Evolutionary conservation across 768 basidiomycete species (phyloP), one percentile per base, ranked within the genome.

Genomic region (Rhizopogon rudus): DNA sequence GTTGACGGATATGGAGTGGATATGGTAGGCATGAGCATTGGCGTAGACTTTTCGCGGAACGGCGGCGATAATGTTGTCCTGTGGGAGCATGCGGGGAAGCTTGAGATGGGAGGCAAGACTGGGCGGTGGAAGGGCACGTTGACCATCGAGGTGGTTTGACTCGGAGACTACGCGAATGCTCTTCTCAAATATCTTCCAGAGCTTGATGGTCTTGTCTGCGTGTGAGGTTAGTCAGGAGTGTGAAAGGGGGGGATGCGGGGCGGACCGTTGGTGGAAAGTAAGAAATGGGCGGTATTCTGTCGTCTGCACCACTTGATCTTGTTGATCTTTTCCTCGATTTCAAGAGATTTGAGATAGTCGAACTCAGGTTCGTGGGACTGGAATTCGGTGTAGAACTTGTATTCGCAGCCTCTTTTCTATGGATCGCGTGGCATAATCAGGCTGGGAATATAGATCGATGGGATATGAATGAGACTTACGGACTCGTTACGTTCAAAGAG

Each of bases 261-360:
- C 81, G 57, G 58, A 96, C 97, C 97, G 65, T 99, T 99, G 31
- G 97, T 98, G 56, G 94, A 96, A 51, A 99, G 74, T 54, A 99
- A 75, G 73, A 99, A 98, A 73, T 99, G 97, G 44, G 97, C 95
- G 44, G 91, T 81, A 71, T 98, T 98, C 76, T 97, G 94, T 61
- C 97, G 84, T 78, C 87, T 94, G 80, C 95, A 98, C 97, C 97
- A 99, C 72, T 94, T 93, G 83, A 99, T 99, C 84, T 97, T 92
- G 80, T 99, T 99, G 80, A 99, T 99, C 88, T 99, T 99, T 82
- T 99, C 97, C 75, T 99, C 97, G 73, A 99, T 99, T 81, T 99
- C 97, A 63, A 99, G 80, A 22, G 93, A 97, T 81, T 99, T 99
- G 68, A 99, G 86, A 73, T 99, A 99, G 77, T 99, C 97, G 72